These are phyloP conservation scores for Elasticomyces elasticus DNA, from an alignment of 495 filamentous ascomycete genomes.

Conservation along the genomic window DNA sequence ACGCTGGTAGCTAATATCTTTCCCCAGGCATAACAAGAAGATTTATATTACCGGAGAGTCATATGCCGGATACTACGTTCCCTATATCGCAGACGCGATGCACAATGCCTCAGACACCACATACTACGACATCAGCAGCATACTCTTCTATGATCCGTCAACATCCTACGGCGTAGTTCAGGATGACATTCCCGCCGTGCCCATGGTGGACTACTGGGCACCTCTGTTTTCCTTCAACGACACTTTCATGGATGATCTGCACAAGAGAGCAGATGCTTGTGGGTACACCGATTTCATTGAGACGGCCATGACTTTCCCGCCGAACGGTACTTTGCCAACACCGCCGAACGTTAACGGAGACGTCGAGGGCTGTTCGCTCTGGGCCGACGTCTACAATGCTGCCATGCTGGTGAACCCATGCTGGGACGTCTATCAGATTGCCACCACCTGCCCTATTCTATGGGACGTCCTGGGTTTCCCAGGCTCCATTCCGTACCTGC, in stretches of 20 bases:
- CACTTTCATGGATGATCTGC: constrained; percentile 51
- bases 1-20: too few species aligned
- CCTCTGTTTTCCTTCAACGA: constrained; percentile 56
- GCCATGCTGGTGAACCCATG: constrained; percentile 59
- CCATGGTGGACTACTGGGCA: constrained; percentile 53
- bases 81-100: constrained; percentile 69
- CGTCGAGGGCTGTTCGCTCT: constrained; percentile 33
- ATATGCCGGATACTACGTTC: constrained; percentile 66
- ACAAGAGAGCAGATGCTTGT: constrained; percentile 46
- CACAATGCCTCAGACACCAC: constrained; percentile 55
- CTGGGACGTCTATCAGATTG: constrained; percentile 70
- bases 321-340: constrained; percentile 46
- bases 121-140: constrained; percentile 57
- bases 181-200: constrained; percentile 47
- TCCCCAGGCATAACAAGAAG: constrained; percentile 51
- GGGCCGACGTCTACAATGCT: constrained; percentile 47
- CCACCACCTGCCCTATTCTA: constrained; percentile 61
- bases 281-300: constrained; percentile 55
- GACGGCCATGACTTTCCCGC: constrained; percentile 58
- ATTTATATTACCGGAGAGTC: constrained; percentile 55
- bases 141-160: constrained; percentile 61
- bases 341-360: constrained; percentile 25
- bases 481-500: constrained; percentile 36
- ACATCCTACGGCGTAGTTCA: constrained; percentile 44
- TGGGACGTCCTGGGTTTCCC: constrained; percentile 70